These are phyloP conservation scores for Amanita brunnescens DNA, from an alignment of 768 basidiomycete genomes.

Conservation along the genomic window DNA sequence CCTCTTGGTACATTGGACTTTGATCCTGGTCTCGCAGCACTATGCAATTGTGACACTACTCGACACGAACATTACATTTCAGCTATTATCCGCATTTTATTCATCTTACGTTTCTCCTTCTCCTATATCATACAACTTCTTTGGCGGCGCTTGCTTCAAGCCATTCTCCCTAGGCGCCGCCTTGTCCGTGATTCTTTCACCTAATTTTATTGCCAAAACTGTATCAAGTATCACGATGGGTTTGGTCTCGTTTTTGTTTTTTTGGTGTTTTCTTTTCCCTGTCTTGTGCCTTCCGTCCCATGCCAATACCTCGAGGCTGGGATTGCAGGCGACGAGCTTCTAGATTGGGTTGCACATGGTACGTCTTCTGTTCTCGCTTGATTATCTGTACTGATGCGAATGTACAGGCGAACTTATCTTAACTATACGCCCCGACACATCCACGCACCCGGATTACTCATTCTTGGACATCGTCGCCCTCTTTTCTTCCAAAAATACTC, in stretches of 20 bases:
- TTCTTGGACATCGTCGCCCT: background rate
- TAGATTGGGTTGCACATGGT: conserved; percentile 3
- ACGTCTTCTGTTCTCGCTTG: background rate
- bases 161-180: background rate
- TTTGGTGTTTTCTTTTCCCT: background rate
- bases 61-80: conserved; percentile 7
- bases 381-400: background rate
- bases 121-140: conserved; percentile 4
- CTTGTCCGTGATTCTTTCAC: background rate
- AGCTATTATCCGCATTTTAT: conserved; percentile 4
- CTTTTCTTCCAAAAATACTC: background rate
- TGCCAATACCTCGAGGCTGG: background rate
- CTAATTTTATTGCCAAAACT: conserved; percentile 6
- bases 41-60: conserved; percentile 5
- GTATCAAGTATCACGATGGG: conserved; percentile 8
- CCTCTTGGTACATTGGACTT: conserved; percentile 2
- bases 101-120: background rate
- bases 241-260: background rate
- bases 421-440: background rate
- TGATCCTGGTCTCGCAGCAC: background rate
- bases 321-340: background rate
- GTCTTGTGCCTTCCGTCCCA: background rate
- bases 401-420: background rate
- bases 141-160: background rate
- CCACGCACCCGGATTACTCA: background rate